phyloP scores from a whole-genome alignment of 768 basidiomycete species.

The Phlebiopsis gigantea region DNA sequence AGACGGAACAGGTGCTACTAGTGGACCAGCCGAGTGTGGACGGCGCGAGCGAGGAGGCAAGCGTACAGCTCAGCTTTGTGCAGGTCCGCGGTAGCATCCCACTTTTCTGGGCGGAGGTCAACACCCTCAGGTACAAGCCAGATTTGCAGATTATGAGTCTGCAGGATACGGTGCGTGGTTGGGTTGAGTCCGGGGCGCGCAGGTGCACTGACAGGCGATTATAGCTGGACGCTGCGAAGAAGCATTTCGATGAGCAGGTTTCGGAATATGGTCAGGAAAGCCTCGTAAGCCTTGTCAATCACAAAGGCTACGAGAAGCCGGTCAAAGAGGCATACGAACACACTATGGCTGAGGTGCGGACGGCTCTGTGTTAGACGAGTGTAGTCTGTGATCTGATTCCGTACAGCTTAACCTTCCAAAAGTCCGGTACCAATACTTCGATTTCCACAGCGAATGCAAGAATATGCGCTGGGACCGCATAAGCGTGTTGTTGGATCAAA shows the following conservation, averaged over 20 bases:
- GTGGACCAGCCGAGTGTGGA: slow-evolving; percentile 49
- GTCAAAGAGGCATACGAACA: slow-evolving; percentile 95
- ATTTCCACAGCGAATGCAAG: slow-evolving; percentile 95
- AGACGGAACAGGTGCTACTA: slow-evolving; percentile 91
- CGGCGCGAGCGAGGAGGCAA: slow-evolving; percentile 43
- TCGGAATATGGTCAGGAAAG: slow-evolving; percentile 71
- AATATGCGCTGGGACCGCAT: slow-evolving; percentile 95
- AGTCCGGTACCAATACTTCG: slow-evolving; percentile 90
- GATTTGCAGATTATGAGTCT: slow-evolving; percentile 96
- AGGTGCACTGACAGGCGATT: slow-evolving; percentile 9
- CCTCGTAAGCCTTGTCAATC: slow-evolving; percentile 90
- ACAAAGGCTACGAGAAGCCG: slow-evolving; percentile 87
- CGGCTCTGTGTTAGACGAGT: not conserved
- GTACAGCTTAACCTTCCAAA: slow-evolving; percentile 54
- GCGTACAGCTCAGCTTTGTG: slow-evolving; percentile 74
- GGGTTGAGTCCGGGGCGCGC: not conserved
- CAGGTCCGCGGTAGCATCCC: slow-evolving; percentile 94
- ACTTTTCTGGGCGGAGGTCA: slow-evolving; percentile 94
- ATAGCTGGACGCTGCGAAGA: slow-evolving; percentile 64
- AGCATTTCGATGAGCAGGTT: slow-evolving; percentile 72
- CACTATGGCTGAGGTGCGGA: slow-evolving; percentile 52
- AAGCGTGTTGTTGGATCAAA: slow-evolving; percentile 67
- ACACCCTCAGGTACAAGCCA: slow-evolving; percentile 92
- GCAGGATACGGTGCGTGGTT: slow-evolving; percentile 64
- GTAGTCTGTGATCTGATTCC: not conserved